Conservation (phyloP, 2,329 filamentous ascomycete species). For the Cytospora mali region DNA sequence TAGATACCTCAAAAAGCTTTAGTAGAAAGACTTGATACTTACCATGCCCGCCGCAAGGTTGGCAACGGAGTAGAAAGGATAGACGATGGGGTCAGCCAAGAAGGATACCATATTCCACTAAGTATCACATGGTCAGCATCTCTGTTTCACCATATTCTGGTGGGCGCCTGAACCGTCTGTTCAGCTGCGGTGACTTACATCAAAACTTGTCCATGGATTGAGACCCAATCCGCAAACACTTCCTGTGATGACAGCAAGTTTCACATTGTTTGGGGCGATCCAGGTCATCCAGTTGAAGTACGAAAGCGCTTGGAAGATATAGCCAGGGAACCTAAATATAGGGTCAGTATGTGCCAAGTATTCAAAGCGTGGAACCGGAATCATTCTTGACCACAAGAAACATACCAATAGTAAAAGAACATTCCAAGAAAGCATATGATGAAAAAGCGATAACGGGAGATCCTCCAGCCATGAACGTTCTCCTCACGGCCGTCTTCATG, state of each 20-base stretch:
- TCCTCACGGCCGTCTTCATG: slow-evolving; percentile 41
- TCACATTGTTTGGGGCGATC: slow-evolving; percentile 49
- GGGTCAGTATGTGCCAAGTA: not conserved
- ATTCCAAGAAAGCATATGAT: slow-evolving; percentile 46
- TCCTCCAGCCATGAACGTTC: slow-evolving; percentile 44
- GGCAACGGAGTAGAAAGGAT: slow-evolving; percentile 60
- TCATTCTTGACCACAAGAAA: not conserved
- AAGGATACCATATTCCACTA: slow-evolving; percentile 24
- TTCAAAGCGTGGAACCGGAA: not conserved
- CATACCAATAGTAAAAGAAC: slow-evolving; percentile 48
- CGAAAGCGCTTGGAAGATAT: slow-evolving; percentile 49
- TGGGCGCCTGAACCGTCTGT: slow-evolving; percentile 17
- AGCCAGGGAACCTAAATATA: slow-evolving; percentile 49
- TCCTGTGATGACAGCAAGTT: slow-evolving; percentile 38
- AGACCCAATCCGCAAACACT: slow-evolving; percentile 40
- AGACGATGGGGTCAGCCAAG: slow-evolving; percentile 38
- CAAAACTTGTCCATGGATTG: slow-evolving; percentile 44
- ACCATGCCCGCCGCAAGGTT: slow-evolving; percentile 62
- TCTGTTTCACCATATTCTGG: slow-evolving; percentile 20
- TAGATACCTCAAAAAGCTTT: too few species aligned
- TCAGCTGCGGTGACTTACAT: slow-evolving; percentile 40
- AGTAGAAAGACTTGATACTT: not conserved
- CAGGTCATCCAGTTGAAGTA: slow-evolving; percentile 57
- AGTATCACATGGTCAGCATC: not conserved
- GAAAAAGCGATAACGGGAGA: slow-evolving; percentile 52